phyloP scores from a whole-genome alignment of 202 grass and related monocot genomes.

The Thinopyrum obtusiflorum region DNA sequence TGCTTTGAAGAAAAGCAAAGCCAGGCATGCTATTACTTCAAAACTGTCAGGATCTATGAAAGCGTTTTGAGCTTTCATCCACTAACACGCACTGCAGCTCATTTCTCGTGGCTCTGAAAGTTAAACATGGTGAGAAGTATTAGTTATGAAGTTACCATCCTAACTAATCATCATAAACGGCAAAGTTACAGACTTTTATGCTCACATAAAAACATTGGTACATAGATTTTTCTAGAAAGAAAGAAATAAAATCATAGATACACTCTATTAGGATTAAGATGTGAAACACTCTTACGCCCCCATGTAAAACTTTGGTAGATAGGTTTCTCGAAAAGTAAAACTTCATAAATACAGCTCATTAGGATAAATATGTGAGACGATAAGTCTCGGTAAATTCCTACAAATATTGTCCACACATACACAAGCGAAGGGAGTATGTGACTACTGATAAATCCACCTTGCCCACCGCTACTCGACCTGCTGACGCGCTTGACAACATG shows the following conservation, averaged over 20 bases:
- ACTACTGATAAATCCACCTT: neutral
- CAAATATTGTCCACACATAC: neutral
- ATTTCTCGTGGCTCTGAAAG: neutral
- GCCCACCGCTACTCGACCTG: neutral
- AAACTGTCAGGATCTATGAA: constrained; percentile 11
- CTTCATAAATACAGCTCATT: neutral
- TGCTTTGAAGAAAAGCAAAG: constrained; percentile 7
- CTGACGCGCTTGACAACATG: neutral
- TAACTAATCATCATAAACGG: neutral
- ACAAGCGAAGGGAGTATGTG: neutral
- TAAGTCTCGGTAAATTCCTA: neutral
- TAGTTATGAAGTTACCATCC: neutral
- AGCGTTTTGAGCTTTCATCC: neutral
- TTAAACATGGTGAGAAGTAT: neutral
- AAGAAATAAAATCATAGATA: neutral
- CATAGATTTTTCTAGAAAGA: neutral
- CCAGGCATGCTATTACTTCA: constrained; percentile 7
- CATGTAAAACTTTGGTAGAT: neutral
- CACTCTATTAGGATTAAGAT: neutral
- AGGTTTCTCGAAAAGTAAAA: too few relatives aligned
- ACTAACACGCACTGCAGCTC: neutral
- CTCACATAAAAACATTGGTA: neutral
- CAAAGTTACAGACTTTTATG: neutral
- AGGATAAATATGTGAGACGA: neutral
- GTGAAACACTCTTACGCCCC: neutral